Evolutionary conservation across 2,329 filamentous ascomycete species (phyloP).

Genomic region (Aspergillus spinulosporus): DNA sequence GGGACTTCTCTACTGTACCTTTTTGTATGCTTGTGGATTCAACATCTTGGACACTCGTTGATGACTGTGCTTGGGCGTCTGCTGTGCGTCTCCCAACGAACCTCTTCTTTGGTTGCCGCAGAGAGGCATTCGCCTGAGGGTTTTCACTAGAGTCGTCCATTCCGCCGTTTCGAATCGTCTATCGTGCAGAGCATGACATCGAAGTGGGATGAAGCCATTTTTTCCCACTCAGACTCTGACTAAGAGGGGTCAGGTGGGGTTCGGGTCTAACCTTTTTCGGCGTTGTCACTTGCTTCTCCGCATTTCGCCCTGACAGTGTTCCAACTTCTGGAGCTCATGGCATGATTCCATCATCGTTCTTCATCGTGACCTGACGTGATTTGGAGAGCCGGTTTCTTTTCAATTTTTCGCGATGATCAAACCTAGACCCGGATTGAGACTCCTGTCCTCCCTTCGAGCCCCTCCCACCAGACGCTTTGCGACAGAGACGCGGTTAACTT

Average conservation of each 20-base stretch:
- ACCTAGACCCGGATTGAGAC: constrained; percentile 27
- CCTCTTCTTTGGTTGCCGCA: constrained; percentile 79
- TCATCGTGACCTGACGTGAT: background rate
- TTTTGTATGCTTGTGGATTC: constrained; percentile 57
- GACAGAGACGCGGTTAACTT: constrained; percentile 44
- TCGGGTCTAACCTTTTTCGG: constrained; percentile 11
- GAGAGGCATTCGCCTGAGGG: constrained; percentile 10
- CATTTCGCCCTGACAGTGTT: constrained; percentile 20
- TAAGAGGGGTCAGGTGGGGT: constrained; percentile 26
- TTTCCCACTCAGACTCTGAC: constrained; percentile 12
- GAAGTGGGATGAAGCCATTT: constrained; percentile 20
- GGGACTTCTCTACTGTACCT: constrained; percentile 31
- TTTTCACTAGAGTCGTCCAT: constrained; percentile 14
- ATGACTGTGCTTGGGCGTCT: constrained; percentile 53
- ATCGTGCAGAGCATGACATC: background rate
- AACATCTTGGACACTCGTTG: constrained; percentile 60
- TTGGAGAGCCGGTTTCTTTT: background rate
- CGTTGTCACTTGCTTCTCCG: constrained; percentile 28
- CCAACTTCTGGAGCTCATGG: constrained; percentile 7
- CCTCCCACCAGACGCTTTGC: constrained; percentile 33
- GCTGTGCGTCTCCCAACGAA: constrained; percentile 84
- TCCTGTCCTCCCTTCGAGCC: constrained; percentile 32
- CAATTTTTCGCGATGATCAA: constrained; percentile 27
- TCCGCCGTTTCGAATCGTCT: background rate
- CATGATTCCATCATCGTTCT: constrained; percentile 9